These are phyloP conservation scores for Brasenia schreberi DNA, from an alignment of 164 flowering plant species.

Conservation along the genomic window DNA sequence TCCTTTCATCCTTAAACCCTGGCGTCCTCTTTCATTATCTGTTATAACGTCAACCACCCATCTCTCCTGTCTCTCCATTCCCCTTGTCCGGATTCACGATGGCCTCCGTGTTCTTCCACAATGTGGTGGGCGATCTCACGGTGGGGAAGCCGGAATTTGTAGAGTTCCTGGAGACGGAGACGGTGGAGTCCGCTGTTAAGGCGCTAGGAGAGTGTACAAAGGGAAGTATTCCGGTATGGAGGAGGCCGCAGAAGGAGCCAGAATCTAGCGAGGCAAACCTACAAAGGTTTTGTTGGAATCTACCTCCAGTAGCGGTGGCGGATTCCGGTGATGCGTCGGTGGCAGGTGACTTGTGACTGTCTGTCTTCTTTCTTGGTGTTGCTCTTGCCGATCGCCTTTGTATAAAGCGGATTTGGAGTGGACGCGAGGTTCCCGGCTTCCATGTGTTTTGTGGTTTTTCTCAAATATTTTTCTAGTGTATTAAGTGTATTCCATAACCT, in stretches of 20 bases:
- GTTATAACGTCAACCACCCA: conserved; percentile 12
- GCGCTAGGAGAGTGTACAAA: conserved; percentile 79
- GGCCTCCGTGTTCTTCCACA: conserved; percentile 88
- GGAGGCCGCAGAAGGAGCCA: conserved; percentile 23
- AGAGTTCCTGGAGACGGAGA: conserved; percentile 71
- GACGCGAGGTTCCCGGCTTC: too few species aligned
- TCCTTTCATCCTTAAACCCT: conserved; percentile 8
- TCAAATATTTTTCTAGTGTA: too few species aligned
- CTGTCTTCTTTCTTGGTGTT: too few species aligned
- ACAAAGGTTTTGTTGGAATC: too few species aligned
- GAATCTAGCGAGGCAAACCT: conserved; percentile 63
- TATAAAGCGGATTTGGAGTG: too few species aligned
- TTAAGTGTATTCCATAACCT: too few species aligned
- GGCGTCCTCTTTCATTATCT: conserved; percentile 54
- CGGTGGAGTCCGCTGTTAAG: conserved; percentile 68
- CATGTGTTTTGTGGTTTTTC: too few species aligned
- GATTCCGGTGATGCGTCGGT: too few species aligned
- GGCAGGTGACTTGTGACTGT: too few species aligned
- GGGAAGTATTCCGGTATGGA: conserved; percentile 86
- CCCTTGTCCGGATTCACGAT: conserved; percentile 10
- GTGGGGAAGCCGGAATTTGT: conserved; percentile 88
- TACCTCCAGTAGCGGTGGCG: too few species aligned
- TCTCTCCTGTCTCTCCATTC: not conserved
- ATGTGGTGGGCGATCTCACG: conserved; percentile 94
- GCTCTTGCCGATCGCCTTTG: too few species aligned